Evolutionary conservation across 2,329 filamentous ascomycete genomes (phyloP).

Genomic region (Aspergillus pseudonomiae): DNA sequence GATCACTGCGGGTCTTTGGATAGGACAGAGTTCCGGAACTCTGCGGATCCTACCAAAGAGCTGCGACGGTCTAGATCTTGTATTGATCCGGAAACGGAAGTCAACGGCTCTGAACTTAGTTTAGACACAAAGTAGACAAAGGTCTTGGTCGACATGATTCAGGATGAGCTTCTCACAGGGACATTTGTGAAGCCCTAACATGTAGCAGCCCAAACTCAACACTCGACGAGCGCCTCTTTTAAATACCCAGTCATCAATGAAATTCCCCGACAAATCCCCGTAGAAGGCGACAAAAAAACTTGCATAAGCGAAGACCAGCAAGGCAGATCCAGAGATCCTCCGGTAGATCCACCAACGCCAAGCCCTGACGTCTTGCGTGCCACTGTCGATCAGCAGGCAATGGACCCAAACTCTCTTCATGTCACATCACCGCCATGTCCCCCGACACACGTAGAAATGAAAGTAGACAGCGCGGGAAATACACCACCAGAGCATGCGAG

Average conservation of each 20-base stretch:
- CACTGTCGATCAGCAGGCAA: neutral
- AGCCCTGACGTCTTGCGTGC: neutral
- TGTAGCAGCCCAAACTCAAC: neutral
- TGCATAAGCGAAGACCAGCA: neutral
- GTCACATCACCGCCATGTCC: neutral
- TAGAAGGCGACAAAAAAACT: neutral
- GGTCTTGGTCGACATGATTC: neutral
- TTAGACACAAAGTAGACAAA: neutral
- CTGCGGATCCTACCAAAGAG: too few species aligned
- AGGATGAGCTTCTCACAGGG: neutral
- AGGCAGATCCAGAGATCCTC: neutral
- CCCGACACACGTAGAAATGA: neutral
- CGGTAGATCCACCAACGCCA: neutral
- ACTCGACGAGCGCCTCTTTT: neutral
- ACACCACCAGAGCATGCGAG: conserved; percentile 39
- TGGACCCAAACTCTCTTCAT: neutral
- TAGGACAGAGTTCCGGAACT: too few species aligned
- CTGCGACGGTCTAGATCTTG: too few species aligned
- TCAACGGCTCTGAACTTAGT: neutral
- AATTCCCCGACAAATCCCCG: neutral
- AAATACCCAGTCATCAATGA: neutral
- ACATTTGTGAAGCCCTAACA: neutral
- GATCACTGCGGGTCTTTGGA: too few species aligned
- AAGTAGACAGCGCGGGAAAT: conserved; percentile 20
- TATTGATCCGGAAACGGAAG: too few species aligned